These are phyloP conservation scores for Stentor coeruleus DNA, from an alignment of 73 alveolate genomes.

Conservation along the genomic window DNA sequence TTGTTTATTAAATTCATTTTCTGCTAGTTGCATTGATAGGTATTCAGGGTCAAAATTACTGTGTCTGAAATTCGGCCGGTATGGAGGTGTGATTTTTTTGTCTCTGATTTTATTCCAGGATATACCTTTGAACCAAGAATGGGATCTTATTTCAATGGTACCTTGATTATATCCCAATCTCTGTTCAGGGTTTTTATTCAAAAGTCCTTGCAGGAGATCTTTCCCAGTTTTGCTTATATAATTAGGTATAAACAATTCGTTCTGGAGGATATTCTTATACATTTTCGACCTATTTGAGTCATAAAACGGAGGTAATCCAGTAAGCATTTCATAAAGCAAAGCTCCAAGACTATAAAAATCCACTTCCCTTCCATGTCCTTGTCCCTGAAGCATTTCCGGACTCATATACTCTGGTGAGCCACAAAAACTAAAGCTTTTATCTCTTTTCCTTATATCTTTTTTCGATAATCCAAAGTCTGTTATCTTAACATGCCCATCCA, in stretches of 20 bases:
- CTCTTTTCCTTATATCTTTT: conserved; percentile 40
- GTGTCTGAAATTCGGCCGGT: conserved; percentile 37
- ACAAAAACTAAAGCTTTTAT: conserved; percentile 61
- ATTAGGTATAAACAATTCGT: conserved; percentile 37
- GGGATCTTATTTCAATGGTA: conserved; percentile 7
- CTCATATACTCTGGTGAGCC: conserved; percentile 88
- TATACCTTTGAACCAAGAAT: conserved; percentile 34
- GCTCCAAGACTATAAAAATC: conserved; percentile 90
- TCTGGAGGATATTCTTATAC: conserved; percentile 40
- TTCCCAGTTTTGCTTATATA: conserved; percentile 37
- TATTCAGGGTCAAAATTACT: conserved; percentile 52
- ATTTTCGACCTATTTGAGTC: conserved; percentile 41
- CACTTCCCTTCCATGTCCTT: conserved; percentile 56
- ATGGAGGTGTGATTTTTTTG: conserved; percentile 52
- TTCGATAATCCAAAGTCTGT: conserved; percentile 86
- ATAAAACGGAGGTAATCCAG: conserved; percentile 74
- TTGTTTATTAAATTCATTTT: no score
- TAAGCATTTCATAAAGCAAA: conserved; percentile 70
- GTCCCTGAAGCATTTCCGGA: conserved; percentile 83
- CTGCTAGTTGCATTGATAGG: no score
- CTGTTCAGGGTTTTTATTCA: conserved; percentile 52
- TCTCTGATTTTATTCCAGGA: conserved; percentile 48
- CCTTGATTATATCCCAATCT: conserved; percentile 46
- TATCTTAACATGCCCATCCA: conserved; percentile 77
- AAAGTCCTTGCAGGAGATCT: conserved; percentile 35